Evolutionary conservation across 2,329 filamentous ascomycete genomes (phyloP).

Genomic region (Venturia aucupariae): DNA sequence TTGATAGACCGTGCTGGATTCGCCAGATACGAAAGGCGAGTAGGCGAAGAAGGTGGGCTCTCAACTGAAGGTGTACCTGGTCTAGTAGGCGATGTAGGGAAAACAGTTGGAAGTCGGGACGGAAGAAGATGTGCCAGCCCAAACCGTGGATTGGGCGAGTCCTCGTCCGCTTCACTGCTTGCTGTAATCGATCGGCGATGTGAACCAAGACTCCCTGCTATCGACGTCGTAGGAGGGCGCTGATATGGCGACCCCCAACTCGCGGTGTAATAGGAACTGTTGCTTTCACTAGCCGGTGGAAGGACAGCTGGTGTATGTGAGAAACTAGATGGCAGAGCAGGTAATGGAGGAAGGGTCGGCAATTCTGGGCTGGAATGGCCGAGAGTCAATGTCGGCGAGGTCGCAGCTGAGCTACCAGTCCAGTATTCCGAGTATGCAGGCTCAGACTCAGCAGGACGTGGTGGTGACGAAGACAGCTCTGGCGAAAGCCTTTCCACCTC

Average conservation of each 20-base stretch:
- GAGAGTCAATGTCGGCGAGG: conserved; percentile 32
- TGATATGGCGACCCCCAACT: conserved; percentile 92
- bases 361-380: conserved; percentile 32
- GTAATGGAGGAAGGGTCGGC: conserved; percentile 26
- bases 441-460: neutral
- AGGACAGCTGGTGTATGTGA: conserved; percentile 28
- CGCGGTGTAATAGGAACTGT: conserved; percentile 56
- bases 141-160: conserved; percentile 27
- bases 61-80: conserved; percentile 15
- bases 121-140: conserved; percentile 31
- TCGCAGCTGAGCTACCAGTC: conserved; percentile 16
- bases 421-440: conserved; percentile 3
- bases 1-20: conserved; percentile 9
- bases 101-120: conserved; percentile 16
- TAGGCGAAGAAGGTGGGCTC: conserved; percentile 4
- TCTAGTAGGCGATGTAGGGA: conserved; percentile 16
- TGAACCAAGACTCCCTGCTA: conserved; percentile 17
- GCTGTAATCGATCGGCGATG: conserved; percentile 19
- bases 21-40: conserved; percentile 9
- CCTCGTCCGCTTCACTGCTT: conserved; percentile 31
- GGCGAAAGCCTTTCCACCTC: conserved; percentile 7
- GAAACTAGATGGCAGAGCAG: conserved; percentile 25
- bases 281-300: conserved; percentile 33
- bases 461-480: conserved; percentile 9
- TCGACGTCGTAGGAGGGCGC: conserved; percentile 43